Percentiles rank a stretch among this genome's conserved stretches.
These are phyloP conservation scores for Fusarium pilosicola DNA, from an alignment of 2,329 filamentous ascomycete species.

Conservation along the genomic window DNA sequence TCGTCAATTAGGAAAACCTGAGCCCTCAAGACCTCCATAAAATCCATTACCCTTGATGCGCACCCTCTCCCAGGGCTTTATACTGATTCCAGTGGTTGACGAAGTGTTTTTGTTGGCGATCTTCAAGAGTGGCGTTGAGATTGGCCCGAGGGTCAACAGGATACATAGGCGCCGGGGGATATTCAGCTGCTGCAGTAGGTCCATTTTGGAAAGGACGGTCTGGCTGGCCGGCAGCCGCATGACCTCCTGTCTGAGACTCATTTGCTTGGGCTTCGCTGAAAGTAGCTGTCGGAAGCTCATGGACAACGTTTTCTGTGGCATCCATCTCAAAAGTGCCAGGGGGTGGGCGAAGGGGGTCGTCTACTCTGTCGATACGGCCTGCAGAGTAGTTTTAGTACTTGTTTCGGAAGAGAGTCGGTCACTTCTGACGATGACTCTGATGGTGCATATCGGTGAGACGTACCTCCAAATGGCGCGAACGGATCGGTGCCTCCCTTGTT, in stretches of 20 bases:
- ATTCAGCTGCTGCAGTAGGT: neutral
- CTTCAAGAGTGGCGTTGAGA: slow-evolving; percentile 47
- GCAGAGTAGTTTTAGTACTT: slow-evolving; percentile 23
- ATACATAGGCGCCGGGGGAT: slow-evolving; percentile 22
- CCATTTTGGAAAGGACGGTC: slow-evolving; percentile 15
- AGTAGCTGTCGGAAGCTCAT: slow-evolving; percentile 48
- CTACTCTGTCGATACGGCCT: slow-evolving; percentile 49
- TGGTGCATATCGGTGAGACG: slow-evolving; percentile 20
- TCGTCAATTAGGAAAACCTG: neutral
- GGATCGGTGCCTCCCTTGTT: slow-evolving; percentile 47
- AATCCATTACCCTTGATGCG: neutral
- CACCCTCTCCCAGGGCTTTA: slow-evolving; percentile 29
- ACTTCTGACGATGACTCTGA: neutral
- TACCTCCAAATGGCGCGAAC: slow-evolving; percentile 59
- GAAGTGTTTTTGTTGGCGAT: slow-evolving; percentile 45
- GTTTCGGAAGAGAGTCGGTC: neutral
- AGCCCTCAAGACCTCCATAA: neutral
- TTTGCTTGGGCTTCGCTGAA: slow-evolving; percentile 14
- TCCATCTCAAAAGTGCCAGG: slow-evolving; percentile 53
- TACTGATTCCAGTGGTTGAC: slow-evolving; percentile 54
- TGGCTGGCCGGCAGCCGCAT: neutral
- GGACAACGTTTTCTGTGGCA: slow-evolving; percentile 45
- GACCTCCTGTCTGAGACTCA: slow-evolving; percentile 6
- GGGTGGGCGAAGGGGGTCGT: slow-evolving; percentile 41
- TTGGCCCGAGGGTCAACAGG: slow-evolving; percentile 48